Evolutionary conservation across 495 filamentous ascomycete genomes (phyloP).

Genomic region (Pyrenula aspistea): DNA sequence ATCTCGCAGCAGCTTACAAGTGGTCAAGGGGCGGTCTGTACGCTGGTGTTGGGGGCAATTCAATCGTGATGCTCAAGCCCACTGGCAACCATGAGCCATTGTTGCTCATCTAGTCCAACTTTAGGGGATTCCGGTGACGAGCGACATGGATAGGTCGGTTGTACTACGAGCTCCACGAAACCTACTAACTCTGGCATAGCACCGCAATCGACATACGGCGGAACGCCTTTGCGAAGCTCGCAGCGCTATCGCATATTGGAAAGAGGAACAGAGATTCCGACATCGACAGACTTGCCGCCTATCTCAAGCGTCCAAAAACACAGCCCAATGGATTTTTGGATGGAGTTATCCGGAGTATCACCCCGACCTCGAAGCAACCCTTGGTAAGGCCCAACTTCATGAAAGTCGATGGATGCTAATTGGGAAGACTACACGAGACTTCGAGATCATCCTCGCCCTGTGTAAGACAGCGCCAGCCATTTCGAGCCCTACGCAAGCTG

Average conservation of each 20-base stretch:
- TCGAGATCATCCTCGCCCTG: slow-evolving; percentile 78
- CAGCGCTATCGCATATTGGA: slow-evolving; percentile 44
- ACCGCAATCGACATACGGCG: slow-evolving; percentile 33
- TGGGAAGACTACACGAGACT: slow-evolving; percentile 63
- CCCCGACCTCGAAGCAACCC: slow-evolving; percentile 32
- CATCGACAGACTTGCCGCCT: slow-evolving; percentile 48
- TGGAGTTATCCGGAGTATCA: slow-evolving; percentile 24
- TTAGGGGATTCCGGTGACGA: too few relatives aligned
- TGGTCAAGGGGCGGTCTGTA: too few relatives aligned
- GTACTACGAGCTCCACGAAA: not conserved
- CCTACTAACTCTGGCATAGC: not conserved
- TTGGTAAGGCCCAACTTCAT: slow-evolving; percentile 28
- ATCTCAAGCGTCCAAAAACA: slow-evolving; percentile 25
- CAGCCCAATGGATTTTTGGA: slow-evolving; percentile 24
- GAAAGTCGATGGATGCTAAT: too few relatives aligned
- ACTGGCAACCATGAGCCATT: too few relatives aligned
- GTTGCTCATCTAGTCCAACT: too few relatives aligned
- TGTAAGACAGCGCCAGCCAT: slow-evolving; percentile 75
- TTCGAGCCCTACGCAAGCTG: slow-evolving; percentile 51
- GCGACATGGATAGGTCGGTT: not conserved
- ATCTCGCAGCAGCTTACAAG: too few relatives aligned
- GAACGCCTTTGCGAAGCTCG: slow-evolving; percentile 60
- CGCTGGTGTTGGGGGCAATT: too few relatives aligned
- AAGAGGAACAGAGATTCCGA: slow-evolving; percentile 49
- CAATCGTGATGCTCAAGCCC: too few relatives aligned